Base-by-base conservation (phyloP, 1,139 yeast genomes). In the Sugiyamaella sp. region DNA sequence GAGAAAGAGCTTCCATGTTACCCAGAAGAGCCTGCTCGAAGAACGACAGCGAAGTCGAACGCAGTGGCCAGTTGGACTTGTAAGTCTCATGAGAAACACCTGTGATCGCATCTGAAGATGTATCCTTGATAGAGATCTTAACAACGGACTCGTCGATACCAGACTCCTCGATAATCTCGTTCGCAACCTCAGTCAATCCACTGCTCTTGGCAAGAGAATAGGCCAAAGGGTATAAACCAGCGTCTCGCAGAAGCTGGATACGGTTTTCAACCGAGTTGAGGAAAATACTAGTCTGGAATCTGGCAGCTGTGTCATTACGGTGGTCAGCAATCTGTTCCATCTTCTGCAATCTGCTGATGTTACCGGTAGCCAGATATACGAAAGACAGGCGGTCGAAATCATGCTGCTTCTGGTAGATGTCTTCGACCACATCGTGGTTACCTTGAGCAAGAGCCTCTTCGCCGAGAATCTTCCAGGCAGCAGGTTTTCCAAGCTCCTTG, bases 301-400 rank as follows among this genome's bases (percentile, higher is more conserved):
- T 79, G 43, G 96, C 85, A 42, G 89, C 81, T 49, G 80, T 72
- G 70, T 93, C 96, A 57, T 89, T 88, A 66, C 97, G 86, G 62
- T 84, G 86, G 69, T 87, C 95, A 49, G 99, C 95, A 74, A 95
- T 90, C 56, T 81, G 77, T 60, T 89, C 84, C 97, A 95, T 91
- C 71, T 87, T 89, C 49, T 80, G 74, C 64, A 93, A 76, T 66
- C 93, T 85, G 49, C 80, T 80, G 25, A 71, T 65, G 65, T 91
- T 93, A 71, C 99, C 99, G 57, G 90, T 86, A 58, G 82, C 77
- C 63, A 91, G 77, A 67, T 95, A 95, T 57, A 90, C 77, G 77
- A 93, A 91, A 1, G 97, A 87, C 58, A 95, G 79, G 73, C 89
- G 89, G 67, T 91, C 98, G 63, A 93, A 87, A 58, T 84, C 80